phyloP scores from a whole-genome alignment of 805 yeast genomes.

The Monosporozyma aquatica region DNA sequence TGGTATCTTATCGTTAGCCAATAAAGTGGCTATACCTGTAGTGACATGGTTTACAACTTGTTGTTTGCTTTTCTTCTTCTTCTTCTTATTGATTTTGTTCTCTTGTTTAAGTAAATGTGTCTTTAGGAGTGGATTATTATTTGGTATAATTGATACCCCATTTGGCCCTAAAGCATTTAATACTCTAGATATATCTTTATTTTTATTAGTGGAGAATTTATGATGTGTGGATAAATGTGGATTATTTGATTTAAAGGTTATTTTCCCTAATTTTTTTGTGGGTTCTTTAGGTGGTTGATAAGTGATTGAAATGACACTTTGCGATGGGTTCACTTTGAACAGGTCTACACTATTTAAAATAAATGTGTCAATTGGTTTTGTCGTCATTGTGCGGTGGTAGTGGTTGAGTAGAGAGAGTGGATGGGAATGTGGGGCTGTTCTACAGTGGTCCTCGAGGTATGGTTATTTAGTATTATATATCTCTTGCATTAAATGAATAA shows the following conservation, averaged over 20 bases:
- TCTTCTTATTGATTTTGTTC: neutral
- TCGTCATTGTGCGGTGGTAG: constrained; percentile 16
- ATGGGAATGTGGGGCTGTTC: neutral
- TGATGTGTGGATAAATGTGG: constrained; percentile 54
- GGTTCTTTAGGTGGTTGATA: constrained; percentile 29
- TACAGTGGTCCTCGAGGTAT: no score
- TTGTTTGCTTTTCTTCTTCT: constrained; percentile 7
- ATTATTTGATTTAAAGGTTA: constrained; percentile 52
- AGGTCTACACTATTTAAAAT: constrained; percentile 36
- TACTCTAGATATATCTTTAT: constrained; percentile 66
- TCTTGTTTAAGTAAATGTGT: constrained; percentile 12
- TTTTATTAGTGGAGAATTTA: constrained; percentile 47
- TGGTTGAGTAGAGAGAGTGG: neutral
- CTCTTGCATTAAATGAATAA: no score
- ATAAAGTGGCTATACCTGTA: constrained; percentile 20
- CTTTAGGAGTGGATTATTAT: no score
- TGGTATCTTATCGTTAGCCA: constrained; percentile 24
- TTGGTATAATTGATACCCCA: constrained; percentile 36
- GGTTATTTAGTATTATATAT: no score
- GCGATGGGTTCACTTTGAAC: constrained; percentile 36
- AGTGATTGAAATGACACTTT: constrained; percentile 25
- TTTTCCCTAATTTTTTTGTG: constrained; percentile 8
- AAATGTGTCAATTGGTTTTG: constrained; percentile 33
- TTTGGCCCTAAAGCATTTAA: constrained; percentile 66
- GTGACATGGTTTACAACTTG: constrained; percentile 3